phyloP scores from a whole-genome alignment of 2,329 filamentous ascomycete species.

The Botryotinia convoluta region DNA sequence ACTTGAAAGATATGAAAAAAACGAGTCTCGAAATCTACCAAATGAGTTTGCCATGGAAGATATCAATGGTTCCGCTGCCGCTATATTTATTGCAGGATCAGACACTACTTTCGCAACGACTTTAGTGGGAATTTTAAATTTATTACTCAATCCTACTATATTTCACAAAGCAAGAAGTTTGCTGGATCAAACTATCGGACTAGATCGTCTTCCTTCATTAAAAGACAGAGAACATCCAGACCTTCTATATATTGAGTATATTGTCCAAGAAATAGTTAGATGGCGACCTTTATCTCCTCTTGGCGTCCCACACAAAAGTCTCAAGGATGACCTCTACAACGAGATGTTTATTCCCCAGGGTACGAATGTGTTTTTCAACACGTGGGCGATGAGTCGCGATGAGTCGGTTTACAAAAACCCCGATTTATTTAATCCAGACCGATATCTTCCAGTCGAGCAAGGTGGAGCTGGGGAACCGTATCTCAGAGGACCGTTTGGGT shows the following conservation, averaged over 20 bases:
- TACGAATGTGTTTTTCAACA: conserved; percentile 50
- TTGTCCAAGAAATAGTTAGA: conserved; percentile 48
- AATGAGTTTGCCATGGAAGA: conserved; percentile 25
- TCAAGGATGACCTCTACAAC: conserved; percentile 55
- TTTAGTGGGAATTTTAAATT: conserved; percentile 44
- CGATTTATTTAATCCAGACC: conserved; percentile 47
- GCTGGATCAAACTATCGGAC: conserved; percentile 47
- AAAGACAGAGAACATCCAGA: conserved; percentile 40
- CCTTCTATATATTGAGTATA: conserved; percentile 46
- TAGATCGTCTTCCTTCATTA: conserved; percentile 10
- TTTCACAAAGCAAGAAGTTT: conserved; percentile 47
- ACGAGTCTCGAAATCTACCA: conserved; percentile 1
- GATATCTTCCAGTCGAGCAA: conserved; percentile 43
- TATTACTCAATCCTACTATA: conserved; percentile 40
- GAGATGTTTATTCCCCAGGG: conserved; percentile 58
- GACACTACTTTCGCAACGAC: conserved; percentile 43
- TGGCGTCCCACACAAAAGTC: conserved; percentile 53
- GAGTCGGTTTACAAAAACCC: conserved; percentile 43
- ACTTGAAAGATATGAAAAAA: neutral
- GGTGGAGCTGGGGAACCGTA: conserved; percentile 46
- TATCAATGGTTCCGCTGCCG: conserved; percentile 49
- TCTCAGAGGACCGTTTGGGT: conserved; percentile 51
- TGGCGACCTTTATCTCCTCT: conserved; percentile 48
- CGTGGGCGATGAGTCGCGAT: conserved; percentile 55
- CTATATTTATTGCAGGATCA: conserved; percentile 46